phyloP scores from a whole-genome alignment of 805 yeast species.

The Yamadazyma kitorensis region DNA sequence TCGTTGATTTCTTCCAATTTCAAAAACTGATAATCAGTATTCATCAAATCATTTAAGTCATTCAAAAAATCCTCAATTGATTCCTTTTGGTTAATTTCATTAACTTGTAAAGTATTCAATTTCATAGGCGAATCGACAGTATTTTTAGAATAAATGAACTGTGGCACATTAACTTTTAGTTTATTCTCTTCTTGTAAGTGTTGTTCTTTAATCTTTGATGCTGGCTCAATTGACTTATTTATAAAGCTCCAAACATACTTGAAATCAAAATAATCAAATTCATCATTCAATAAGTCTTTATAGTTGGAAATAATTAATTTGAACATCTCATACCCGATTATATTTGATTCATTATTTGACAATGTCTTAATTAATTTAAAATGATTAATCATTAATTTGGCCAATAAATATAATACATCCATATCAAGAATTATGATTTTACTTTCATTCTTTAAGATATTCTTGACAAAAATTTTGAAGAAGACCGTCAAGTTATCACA shows the following conservation, averaged over 20 bases:
- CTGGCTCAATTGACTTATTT: constrained; percentile 6
- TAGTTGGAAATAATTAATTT: constrained; percentile 30
- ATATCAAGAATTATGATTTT: constrained; percentile 38
- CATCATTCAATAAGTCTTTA: constrained; percentile 32
- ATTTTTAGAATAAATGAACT: constrained; percentile 20
- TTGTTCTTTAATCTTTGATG: background rate
- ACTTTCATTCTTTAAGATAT: constrained; percentile 37
- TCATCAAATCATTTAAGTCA: constrained; percentile 24
- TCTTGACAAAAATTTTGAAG: constrained; percentile 33
- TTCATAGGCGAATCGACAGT: constrained; percentile 35
- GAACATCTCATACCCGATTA: constrained; percentile 35
- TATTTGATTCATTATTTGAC: constrained; percentile 27
- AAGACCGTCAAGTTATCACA: constrained; percentile 43
- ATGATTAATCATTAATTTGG: constrained; percentile 30
- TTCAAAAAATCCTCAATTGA: constrained; percentile 20
- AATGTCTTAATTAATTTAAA: constrained; percentile 32
- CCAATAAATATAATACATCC: constrained; percentile 39
- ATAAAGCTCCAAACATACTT: constrained; percentile 35
- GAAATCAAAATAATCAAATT: constrained; percentile 32
- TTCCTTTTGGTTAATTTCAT: constrained; percentile 7
- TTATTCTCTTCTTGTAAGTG: constrained; percentile 1
- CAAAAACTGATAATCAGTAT: constrained; percentile 7
- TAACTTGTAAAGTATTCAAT: constrained; percentile 5
- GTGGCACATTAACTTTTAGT: constrained; percentile 9
- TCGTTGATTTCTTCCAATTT: constrained; percentile 7